Evolutionary conservation across 805 yeast genomes (phyloP).

Genomic region (Yarrowia sp.): DNA sequence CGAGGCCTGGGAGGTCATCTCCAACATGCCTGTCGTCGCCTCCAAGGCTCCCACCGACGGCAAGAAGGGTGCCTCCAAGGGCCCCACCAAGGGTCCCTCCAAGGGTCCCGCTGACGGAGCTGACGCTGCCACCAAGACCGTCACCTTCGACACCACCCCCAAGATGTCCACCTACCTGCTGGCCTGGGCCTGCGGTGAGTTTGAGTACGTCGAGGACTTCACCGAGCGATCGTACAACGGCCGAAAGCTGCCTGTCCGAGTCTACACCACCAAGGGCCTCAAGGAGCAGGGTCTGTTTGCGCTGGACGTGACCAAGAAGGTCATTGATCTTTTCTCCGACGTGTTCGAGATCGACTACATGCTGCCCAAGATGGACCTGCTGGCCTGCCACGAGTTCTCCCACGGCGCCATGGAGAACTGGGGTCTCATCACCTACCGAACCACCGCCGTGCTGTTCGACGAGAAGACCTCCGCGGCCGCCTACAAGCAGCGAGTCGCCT

Average conservation of each 20-base stretch:
- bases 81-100: conserved; percentile 22
- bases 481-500: conserved; percentile 73
- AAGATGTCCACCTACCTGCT: conserved; percentile 81
- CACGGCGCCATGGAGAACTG: conserved; percentile 92
- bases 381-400: conserved; percentile 78
- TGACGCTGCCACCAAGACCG: conserved; percentile 72
- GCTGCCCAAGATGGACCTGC: conserved; percentile 76
- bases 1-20: conserved; percentile 39
- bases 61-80: conserved; percentile 45
- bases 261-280: conserved; percentile 76
- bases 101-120: conserved; percentile 22
- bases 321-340: conserved; percentile 68
- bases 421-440: conserved; percentile 69
- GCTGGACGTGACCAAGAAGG: conserved; percentile 71
- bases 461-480: conserved; percentile 59
- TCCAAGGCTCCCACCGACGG: conserved; percentile 58
- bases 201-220: conserved; percentile 63
- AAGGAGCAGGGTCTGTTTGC: conserved; percentile 69
- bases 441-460: conserved; percentile 69
- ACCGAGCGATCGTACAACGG: conserved; percentile 44
- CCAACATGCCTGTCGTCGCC: conserved; percentile 55
- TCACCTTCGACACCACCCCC: conserved; percentile 78
- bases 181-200: conserved; percentile 80
- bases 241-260: conserved; percentile 73
- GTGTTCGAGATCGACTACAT: conserved; percentile 75